Evolutionary conservation across 352 stramenopile genomes (phyloP).

Genomic region (Phytopythium delawarense): DNA sequence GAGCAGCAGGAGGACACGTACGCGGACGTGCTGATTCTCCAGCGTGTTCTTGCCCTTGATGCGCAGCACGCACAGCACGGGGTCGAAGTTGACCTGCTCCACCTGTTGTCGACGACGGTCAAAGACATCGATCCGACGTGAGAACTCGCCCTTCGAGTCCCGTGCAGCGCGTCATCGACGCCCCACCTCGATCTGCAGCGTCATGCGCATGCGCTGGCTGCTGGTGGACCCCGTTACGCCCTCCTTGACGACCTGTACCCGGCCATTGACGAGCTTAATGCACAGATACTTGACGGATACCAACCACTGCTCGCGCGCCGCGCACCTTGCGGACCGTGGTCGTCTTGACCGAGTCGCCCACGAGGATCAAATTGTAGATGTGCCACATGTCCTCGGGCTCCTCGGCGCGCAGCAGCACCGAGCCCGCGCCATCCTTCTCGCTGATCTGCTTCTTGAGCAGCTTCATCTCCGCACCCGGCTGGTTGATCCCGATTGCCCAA

Average conservation of each 20-base stretch:
- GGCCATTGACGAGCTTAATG: not conserved
- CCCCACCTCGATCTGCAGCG: slow-evolving; percentile 89
- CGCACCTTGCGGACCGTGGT: slow-evolving; percentile 96
- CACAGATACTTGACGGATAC: no score
- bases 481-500: not conserved
- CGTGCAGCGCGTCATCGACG: not conserved
- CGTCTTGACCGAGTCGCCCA: slow-evolving; percentile 92
- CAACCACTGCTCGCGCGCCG: no score
- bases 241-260: slow-evolving; percentile 90
- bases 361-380: slow-evolving; percentile 97
- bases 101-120: slow-evolving; percentile 43
- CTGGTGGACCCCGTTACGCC: slow-evolving; percentile 93
- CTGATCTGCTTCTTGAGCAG: slow-evolving; percentile 90
- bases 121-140: not conserved
- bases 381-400: slow-evolving; percentile 99
- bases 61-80: slow-evolving; percentile 88
- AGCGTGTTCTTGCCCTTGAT: slow-evolving; percentile 94
- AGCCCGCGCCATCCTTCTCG: slow-evolving; percentile 94
- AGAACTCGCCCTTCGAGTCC: not conserved
- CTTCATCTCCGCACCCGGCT: slow-evolving; percentile 71
- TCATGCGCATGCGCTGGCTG: slow-evolving; percentile 94
- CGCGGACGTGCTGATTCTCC: slow-evolving; percentile 94
- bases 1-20: slow-evolving; percentile 23
- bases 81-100: slow-evolving; percentile 97
- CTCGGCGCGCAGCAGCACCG: slow-evolving; percentile 91